These are phyloP conservation scores for Patellaria atrata DNA, from an alignment of 495 filamentous ascomycete species.

Conservation along the genomic window DNA sequence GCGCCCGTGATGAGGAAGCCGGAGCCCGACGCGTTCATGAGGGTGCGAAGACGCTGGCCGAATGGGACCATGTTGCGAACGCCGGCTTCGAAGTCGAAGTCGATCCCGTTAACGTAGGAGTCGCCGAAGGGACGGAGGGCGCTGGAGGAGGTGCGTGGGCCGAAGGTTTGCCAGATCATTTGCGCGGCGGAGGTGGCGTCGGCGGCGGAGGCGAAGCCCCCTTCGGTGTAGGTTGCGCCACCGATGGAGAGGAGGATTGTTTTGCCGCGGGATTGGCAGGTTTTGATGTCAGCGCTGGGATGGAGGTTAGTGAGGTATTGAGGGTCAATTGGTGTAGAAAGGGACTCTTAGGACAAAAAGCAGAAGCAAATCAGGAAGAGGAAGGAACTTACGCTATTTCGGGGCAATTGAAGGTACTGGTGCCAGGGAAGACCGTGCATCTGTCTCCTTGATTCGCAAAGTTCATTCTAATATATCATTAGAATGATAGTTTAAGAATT, in stretches of 20 bases:
- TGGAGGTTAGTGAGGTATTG: conserved; percentile 1
- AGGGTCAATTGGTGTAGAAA: no score
- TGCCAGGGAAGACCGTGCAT: conserved; percentile 43
- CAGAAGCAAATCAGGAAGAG: no score
- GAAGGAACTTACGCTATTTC: conserved; percentile 39
- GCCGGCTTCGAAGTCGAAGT: conserved; percentile 22
- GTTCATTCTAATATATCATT: no score
- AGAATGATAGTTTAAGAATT: no score
- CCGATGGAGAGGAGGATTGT: conserved; percentile 21
- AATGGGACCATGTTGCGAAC: conserved; percentile 16
- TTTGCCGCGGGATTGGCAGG: conserved; percentile 20
- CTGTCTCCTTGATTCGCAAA: conserved; percentile 44
- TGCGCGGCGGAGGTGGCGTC: conserved; percentile 13
- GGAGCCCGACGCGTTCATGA: conserved; percentile 13
- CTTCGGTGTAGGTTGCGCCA: conserved; percentile 21
- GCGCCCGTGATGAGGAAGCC: conserved; percentile 18
- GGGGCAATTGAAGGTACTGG: conserved; percentile 43
- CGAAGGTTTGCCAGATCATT: conserved; percentile 19
- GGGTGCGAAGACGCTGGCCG: conserved; percentile 13
- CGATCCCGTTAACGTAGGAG: conserved; percentile 19
- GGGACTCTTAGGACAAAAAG: no score
- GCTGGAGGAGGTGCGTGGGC: conserved; percentile 13
- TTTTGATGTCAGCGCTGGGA: conserved; percentile 21
- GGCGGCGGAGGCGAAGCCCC: conserved; percentile 13
- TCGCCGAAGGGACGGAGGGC: conserved; percentile 18